These are phyloP conservation scores for Byssoonygena ceratinophila DNA, from an alignment of 2,329 filamentous ascomycete species.

Conservation along the genomic window DNA sequence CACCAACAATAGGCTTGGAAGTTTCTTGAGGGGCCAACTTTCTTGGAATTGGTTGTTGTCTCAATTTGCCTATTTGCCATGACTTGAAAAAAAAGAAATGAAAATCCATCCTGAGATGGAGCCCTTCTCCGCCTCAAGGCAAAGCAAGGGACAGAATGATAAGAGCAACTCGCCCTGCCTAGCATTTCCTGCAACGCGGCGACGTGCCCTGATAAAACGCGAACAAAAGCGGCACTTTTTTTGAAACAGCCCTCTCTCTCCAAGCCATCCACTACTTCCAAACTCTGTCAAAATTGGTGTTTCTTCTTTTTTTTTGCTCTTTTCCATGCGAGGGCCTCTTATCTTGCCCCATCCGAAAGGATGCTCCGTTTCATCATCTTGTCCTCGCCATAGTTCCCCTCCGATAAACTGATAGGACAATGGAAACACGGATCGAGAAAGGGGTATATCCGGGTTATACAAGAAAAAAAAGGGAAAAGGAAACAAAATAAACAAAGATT, in stretches of 20 bases:
- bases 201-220: background rate
- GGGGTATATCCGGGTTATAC: slow-evolving; percentile 15
- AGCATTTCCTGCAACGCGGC: background rate
- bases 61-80: slow-evolving; percentile 3
- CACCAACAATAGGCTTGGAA: background rate
- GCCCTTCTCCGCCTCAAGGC: slow-evolving; percentile 1
- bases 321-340: background rate
- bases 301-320: background rate
- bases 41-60: slow-evolving; percentile 1
- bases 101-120: slow-evolving; percentile 3
- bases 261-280: background rate
- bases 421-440: slow-evolving; percentile 11
- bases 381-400: slow-evolving; percentile 11
- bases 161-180: background rate
- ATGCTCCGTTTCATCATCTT: slow-evolving; percentile 8
- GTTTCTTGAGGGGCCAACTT: slow-evolving; percentile 5
- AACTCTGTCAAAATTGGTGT: slow-evolving; percentile 5
- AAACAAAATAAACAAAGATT: slow-evolving; percentile 9
- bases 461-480: slow-evolving; percentile 11
- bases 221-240: slow-evolving; percentile 8
- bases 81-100: background rate
- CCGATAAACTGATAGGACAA: slow-evolving; percentile 2
- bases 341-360: background rate
- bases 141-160: background rate
- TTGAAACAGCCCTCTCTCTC: background rate